Base-by-base conservation (phyloP, 1,284 basidiomycete species). In the Sporisorium graminicola region DNA sequence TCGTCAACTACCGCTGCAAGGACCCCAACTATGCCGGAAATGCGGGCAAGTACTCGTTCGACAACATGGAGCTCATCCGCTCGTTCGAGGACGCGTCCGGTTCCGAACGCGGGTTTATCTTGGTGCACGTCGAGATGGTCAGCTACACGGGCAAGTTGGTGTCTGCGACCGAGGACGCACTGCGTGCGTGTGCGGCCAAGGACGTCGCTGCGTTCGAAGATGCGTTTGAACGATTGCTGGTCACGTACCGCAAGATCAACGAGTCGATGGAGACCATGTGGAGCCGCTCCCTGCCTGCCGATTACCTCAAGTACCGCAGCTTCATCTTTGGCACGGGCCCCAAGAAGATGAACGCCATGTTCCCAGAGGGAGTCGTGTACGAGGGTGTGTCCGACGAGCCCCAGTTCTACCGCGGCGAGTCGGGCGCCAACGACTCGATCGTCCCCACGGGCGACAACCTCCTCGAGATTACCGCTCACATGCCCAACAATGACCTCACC, bases 241-340 rank as follows among this genome's bases (percentile, higher is more conserved):
- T 63, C 13, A 62, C 72, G 2, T 85, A 79, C 62, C 75, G 71
- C 7, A 69, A 79, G 56, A 84, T 85, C 72, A 80, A 85, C 52
- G 42, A 53, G 18, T 49, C 57, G 16, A 85, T 85, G 83, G 82
- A 83, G 55, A 82, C 77, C 31, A 85, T 85, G 83, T 85, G 83
- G 83, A 12, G 12, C 6, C 68, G 80, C 9, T 71, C 64, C 1
- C 58, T 78, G 3, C 76, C 78, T 2, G 24, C 49, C 2, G 83
- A 85, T 52, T 85, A 85, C 46, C 74, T 82, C 51, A 79, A 76
- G 50, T 83, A 83, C 68, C 73, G 83, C 9, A 66, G 70, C 37
- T 85, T 85, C 64, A 85, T 85, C 71, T 85, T 83, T 42, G 83
- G 83, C 18, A 80, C 77, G 2, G 82, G 74, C 13, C 82, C 82